A percentile compares a stretch with the other conserved stretches of the same genome.
These are phyloP conservation scores for Pelargonium nanum DNA, from an alignment of 345 rosid genomes.

Conservation along the genomic window DNA sequence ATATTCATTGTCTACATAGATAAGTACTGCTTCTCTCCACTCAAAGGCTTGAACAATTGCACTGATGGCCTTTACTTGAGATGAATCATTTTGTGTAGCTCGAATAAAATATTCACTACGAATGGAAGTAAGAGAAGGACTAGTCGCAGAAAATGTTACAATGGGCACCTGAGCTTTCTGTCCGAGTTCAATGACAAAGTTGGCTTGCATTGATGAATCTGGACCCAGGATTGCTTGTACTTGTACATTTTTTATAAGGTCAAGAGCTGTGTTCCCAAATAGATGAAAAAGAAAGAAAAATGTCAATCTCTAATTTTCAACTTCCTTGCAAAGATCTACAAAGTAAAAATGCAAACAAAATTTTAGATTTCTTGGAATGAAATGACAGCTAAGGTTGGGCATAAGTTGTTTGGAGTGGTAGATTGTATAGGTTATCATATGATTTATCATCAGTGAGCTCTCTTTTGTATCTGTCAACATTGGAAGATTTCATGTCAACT, in stretches of 20 bases:
- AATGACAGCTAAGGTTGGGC: too few species aligned
- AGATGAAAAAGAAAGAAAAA: too few species aligned
- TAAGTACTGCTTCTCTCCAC: constrained; percentile 45
- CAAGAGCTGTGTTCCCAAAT: constrained; percentile 29
- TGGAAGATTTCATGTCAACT: too few species aligned
- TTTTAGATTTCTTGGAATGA: too few species aligned
- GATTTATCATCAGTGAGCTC: too few species aligned
- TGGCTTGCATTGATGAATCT: constrained; percentile 27
- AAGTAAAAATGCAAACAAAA: too few species aligned
- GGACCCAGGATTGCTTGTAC: constrained; percentile 52
- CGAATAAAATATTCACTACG: constrained; percentile 41
- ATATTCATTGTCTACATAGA: constrained; percentile 31
- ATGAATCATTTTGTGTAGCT: constrained; percentile 26
- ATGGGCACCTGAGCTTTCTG: constrained; percentile 37
- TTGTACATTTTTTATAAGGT: constrained; percentile 32
- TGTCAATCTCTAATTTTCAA: too few species aligned
- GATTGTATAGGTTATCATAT: too few species aligned
- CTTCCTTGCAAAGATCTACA: neutral
- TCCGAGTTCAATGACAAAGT: constrained; percentile 32
- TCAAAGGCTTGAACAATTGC: constrained; percentile 30
- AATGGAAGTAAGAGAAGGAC: constrained; percentile 28
- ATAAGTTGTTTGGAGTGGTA: too few species aligned
- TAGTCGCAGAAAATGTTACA: constrained; percentile 36
- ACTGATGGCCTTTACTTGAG: constrained; percentile 32
- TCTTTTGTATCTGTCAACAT: too few species aligned